These are phyloP conservation scores for Phaeoacremonium minimum DNA, from an alignment of 2,329 filamentous ascomycete genomes.

Conservation along the genomic window DNA sequence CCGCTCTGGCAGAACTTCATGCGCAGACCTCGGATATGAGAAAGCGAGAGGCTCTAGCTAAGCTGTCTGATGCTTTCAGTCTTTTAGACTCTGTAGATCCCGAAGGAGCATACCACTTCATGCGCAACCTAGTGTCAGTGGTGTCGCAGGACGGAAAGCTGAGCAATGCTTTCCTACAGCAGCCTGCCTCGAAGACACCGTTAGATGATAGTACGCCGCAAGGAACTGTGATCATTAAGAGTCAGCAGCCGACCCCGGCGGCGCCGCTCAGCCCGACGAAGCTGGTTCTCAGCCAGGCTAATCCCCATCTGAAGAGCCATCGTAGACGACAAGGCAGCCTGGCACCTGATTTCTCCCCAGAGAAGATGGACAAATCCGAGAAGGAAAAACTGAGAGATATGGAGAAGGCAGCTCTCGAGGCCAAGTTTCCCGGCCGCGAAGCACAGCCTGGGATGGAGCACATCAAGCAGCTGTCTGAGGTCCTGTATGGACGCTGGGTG, in stretches of 20 bases:
- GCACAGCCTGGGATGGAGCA: slow-evolving; percentile 79
- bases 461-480: slow-evolving; percentile 81
- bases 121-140: slow-evolving; percentile 72
- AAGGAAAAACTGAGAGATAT: slow-evolving; percentile 28
- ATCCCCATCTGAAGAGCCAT: slow-evolving; percentile 80
- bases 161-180: slow-evolving; percentile 38
- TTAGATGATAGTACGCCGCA: slow-evolving; percentile 35
- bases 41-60: slow-evolving; percentile 79
- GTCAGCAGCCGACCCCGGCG: slow-evolving; percentile 30
- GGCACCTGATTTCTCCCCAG: slow-evolving; percentile 20
- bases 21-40: slow-evolving; percentile 65
- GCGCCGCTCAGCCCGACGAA: slow-evolving; percentile 47
- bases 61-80: slow-evolving; percentile 80
- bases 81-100: slow-evolving; percentile 83
- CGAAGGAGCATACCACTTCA: slow-evolving; percentile 81
- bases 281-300: slow-evolving; percentile 73
- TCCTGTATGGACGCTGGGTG: slow-evolving; percentile 86
- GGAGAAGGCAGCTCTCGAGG: slow-evolving; percentile 43
- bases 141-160: slow-evolving; percentile 68
- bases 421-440: slow-evolving; percentile 51
- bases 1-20: slow-evolving; percentile 78
- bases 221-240: slow-evolving; percentile 56
- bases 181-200: slow-evolving; percentile 25
- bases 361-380: slow-evolving; percentile 18
- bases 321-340: slow-evolving; percentile 56